Conservation (phyloP, 768 basidiomycete species). For the Phallus indusiatus region DNA sequence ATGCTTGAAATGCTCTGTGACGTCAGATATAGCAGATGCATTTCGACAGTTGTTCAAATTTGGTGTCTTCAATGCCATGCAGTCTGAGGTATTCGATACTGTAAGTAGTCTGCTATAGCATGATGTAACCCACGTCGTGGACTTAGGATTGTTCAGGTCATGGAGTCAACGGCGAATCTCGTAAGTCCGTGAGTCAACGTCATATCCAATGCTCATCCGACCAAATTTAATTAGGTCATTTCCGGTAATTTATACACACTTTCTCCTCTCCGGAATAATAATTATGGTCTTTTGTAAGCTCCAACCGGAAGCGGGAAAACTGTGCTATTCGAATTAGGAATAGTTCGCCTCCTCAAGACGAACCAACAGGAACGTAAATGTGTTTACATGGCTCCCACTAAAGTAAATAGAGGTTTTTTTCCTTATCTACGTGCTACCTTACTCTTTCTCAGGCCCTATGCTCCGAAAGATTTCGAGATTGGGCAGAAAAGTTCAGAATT, state of each 20-base stretch:
- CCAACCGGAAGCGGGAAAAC: slow-evolving; percentile 98
- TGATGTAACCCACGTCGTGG: neutral
- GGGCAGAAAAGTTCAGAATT: slow-evolving; percentile 69
- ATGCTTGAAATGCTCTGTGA: neutral
- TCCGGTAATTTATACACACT: slow-evolving; percentile 39
- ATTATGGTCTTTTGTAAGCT: slow-evolving; percentile 35
- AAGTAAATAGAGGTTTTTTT: slow-evolving; percentile 43
- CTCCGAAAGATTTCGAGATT: slow-evolving; percentile 74
- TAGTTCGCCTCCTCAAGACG: slow-evolving; percentile 60
- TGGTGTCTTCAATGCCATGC: slow-evolving; percentile 84
- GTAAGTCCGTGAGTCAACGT: slow-evolving; percentile 29
- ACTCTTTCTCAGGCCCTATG: slow-evolving; percentile 62
- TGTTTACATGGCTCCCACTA: slow-evolving; percentile 91
- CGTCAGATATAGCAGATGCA: slow-evolving; percentile 52
- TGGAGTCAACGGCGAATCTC: slow-evolving; percentile 52
- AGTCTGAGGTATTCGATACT: slow-evolving; percentile 71
- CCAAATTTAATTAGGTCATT: slow-evolving; percentile 45
- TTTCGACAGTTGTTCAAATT: slow-evolving; percentile 82
- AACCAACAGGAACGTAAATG: slow-evolving; percentile 41
- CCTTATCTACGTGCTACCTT: neutral
- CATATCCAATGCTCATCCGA: neutral
- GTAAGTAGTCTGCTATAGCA: slow-evolving; percentile 30
- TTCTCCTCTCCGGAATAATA: slow-evolving; percentile 4
- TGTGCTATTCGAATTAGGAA: slow-evolving; percentile 84
- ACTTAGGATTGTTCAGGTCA: slow-evolving; percentile 33